Conservation (phyloP, 352 stramenopile species). For the Pythium graminicola region DNA sequence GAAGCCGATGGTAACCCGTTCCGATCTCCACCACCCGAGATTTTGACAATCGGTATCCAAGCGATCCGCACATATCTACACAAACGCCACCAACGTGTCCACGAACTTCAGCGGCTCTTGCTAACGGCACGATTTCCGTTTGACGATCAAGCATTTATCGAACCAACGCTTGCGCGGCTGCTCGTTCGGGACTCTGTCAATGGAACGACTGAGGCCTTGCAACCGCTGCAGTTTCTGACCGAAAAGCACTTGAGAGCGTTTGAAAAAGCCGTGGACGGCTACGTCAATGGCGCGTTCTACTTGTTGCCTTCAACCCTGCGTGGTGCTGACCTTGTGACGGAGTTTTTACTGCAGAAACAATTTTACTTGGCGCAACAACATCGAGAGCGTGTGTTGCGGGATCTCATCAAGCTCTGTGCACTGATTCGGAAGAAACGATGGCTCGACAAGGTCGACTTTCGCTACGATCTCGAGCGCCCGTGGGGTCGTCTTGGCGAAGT, state of each 20-base stretch:
- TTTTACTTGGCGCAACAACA: slow-evolving; percentile 46
- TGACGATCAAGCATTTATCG: slow-evolving; percentile 36
- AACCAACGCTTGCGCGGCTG: slow-evolving; percentile 31
- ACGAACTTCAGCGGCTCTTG: slow-evolving; percentile 43
- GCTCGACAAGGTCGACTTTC: slow-evolving; percentile 71
- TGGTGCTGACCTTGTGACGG: slow-evolving; percentile 53
- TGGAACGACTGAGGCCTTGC: not conserved
- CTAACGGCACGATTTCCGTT: slow-evolving; percentile 29
- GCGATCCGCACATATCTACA: slow-evolving; percentile 46
- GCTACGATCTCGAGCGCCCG: slow-evolving; percentile 56
- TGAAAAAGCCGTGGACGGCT: slow-evolving; percentile 44
- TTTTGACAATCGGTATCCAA: slow-evolving; percentile 48
- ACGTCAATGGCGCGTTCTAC: slow-evolving; percentile 72
- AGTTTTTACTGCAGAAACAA: slow-evolving; percentile 43
- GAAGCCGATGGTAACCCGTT: slow-evolving; percentile 74
- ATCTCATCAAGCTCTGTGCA: slow-evolving; percentile 45
- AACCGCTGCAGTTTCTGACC: slow-evolving; percentile 44
- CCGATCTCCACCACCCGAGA: slow-evolving; percentile 50
- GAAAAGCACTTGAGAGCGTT: slow-evolving; percentile 41
- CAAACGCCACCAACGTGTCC: slow-evolving; percentile 53
- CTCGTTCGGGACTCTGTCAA: slow-evolving; percentile 10
- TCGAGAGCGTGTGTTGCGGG: slow-evolving; percentile 41
- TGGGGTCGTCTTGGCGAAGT: slow-evolving; percentile 52
- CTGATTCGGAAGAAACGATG: slow-evolving; percentile 57
- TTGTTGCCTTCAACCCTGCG: slow-evolving; percentile 30